Evolutionary conservation across 495 filamentous ascomycete genomes (phyloP), one percentile per base, ranked within the genome.

Genomic region (Achaetomiella virescens): DNA sequence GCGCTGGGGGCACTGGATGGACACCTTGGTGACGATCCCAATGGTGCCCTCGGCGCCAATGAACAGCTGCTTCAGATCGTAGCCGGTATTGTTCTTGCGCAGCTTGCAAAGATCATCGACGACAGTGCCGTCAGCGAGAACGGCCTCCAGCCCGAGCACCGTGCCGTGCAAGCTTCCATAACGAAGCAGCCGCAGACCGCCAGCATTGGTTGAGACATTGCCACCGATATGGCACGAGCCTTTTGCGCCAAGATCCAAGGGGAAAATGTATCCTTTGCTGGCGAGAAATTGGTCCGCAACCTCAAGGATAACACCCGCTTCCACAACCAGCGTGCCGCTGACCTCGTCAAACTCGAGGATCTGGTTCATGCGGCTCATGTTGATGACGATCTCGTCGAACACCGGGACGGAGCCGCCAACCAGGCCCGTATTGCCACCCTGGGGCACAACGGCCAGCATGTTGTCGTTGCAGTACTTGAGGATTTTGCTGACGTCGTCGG

Each of bases 181-280:
- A 31, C 93, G 82, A 21, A 98, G 78, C 14, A 98, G 76, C 38
- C 93, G 82, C 33, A 98, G 79, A 0, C 93, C 93, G 46, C 93
- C 93, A 1, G 93, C 93, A 62, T 98, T 98, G 33, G 92, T 96
- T 0, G 93, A 84, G n/a, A 97, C 86, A 65, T 97, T 97, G n/a
- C 95, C 93, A 55, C 95, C 93, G 55, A 98, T 86, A 47, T 97
- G 95, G 74, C 95, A 97, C 10, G 90, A 96, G 9, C 93, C 93
- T 74, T 98, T 98, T 1, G 93, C 93, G 56, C 93, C 93, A 18
- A 98, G 81, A 68, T 98, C 93, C 50, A 98, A 76, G 24, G 93
- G 93, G 75, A 97, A 98, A 54, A 97, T 85, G 68, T 96, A 84
- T 12, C 79, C 79, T 50, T 81, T 84, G 67, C 90, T 79, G 9